phyloP scores from a whole-genome alignment of 2,329 filamentous ascomycete species.

The Ustulina deusta region DNA sequence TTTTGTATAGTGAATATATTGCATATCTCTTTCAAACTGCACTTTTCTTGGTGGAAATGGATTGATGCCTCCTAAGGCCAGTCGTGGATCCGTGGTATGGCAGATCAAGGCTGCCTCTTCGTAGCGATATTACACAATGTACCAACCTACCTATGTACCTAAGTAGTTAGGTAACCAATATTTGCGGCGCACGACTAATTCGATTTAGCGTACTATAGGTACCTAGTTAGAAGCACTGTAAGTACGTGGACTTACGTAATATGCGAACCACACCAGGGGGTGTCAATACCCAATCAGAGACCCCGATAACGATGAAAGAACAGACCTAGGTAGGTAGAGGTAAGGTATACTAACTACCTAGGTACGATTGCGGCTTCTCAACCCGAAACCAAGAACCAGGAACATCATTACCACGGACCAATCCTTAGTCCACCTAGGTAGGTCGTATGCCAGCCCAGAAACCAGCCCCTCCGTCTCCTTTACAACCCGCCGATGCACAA shows the following conservation, averaged over 20 bases:
- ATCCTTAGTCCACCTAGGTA: conserved; percentile 8
- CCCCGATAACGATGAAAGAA: conserved; percentile 38
- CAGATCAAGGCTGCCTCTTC: too few species aligned
- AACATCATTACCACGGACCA: conserved; percentile 27
- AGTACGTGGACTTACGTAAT: conserved; percentile 34
- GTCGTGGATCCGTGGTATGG: too few species aligned
- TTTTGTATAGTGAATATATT: neutral
- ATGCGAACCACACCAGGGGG: conserved; percentile 30
- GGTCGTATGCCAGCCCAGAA: neutral
- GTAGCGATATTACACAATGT: too few species aligned
- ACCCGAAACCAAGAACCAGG: conserved; percentile 35
- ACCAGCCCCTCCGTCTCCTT: conserved; percentile 24
- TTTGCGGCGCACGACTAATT: too few species aligned
- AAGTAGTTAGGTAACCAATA: too few species aligned
- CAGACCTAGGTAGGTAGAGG: conserved; percentile 29
- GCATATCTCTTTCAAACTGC: neutral
- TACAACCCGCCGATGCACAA: conserved; percentile 25
- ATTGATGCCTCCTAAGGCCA: neutral
- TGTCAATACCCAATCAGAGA: conserved; percentile 32
- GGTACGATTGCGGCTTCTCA: conserved; percentile 37
- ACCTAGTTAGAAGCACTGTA: too few species aligned
- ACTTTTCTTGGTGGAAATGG: neutral
- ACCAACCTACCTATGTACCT: too few species aligned
- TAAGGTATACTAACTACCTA: neutral
- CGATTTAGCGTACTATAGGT: too few species aligned